Evolutionary conservation across 1,284 basidiomycete species (phyloP), one percentile per base, ranked within the genome.

Genomic region (Agaricales sp.): DNA sequence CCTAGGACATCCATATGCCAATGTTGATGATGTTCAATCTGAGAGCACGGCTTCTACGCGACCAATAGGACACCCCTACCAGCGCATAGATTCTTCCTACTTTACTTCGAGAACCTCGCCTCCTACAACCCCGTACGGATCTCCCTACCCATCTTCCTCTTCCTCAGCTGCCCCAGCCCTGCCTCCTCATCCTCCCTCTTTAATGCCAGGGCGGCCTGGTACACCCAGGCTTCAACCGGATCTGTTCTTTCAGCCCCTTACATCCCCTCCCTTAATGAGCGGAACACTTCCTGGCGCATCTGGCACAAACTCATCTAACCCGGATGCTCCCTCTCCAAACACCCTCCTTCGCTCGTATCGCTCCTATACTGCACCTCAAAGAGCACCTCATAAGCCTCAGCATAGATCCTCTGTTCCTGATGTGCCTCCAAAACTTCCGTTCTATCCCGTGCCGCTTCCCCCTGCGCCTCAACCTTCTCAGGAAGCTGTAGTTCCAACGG

Each of bases 301-400:
- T n/a, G n/a, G n/a, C n/a, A n/a, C n/a, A n/a, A n/a, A n/a, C n/a
- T n/a, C n/a, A n/a, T n/a, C n/a, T n/a, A n/a, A n/a, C n/a, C n/a
- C n/a, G n/a, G n/a, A n/a, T n/a, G n/a, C n/a, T n/a, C n/a, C n/a
- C n/a, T n/a, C n/a, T n/a, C n/a, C n/a, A n/a, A 35, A 35, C n/a
- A 35, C 49, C 45, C 48, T 56, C 38, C 50, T 48, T 37, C 51
- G 50, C 45, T 52, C 55, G 21, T 43, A 54, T 49, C 55, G 57
- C 38, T 56, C 54, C 30, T 45, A 48, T n/a, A 62, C 56, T 25
- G 53, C 55, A 4, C 55, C 57, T 12, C 58, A 35, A 11, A 35
- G 52, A 19, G 43, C 55, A 11, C 55, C 53, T 23, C 56, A 52
- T 19, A 50, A 51, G 25, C 50, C 30, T 11, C 30, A n/a, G n/a